Base-by-base conservation (phyloP, 352 stramenopile genomes). In the Phytophthora pistaciae region DNA sequence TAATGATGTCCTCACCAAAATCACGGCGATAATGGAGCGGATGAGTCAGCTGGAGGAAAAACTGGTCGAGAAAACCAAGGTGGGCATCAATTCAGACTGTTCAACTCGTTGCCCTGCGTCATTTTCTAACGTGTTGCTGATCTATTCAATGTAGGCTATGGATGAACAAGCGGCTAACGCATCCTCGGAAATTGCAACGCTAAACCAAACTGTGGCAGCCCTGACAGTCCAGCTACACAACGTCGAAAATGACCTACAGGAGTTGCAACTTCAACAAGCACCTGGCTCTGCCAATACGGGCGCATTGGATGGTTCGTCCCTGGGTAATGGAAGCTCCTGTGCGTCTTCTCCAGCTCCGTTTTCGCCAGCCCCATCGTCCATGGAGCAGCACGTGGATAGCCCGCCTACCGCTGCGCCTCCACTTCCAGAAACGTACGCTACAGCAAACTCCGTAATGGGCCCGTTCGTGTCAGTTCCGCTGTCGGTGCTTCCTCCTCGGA, bases 401-500 rank as follows among this genome's bases (percentile, higher is more conserved):
- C 46, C 71, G 27, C 56, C 70, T 25, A 58, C 60, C 31, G 44
- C 75, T 49, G 66, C 69, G 11, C 71, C 73, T 27, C 61, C 76
- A 16, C 75, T 78, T 46, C 79, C 72, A 20, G 78, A 86, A 61
- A 59, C 69, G 14, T 93, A 91, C 53, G 61, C 79, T 4, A 70
- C 81, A 3, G 65, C 77, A 21, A 84, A 82, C 16, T 91, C 85
- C 6, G 76, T 85, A 7, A 79, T 93, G 64, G 86, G 86, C 3
- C 86, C 88, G 10, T 95, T 96, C 36, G 90, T 95, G 6, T 96
- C 88, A 0, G 90, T 96, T 3, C 89, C 89, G 5, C 81, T 93
- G 79, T 94, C 90, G 0, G 84, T 95, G 18, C 79, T 96, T n/a
- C 90, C 90, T 33, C 90, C 88, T 48, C 74, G 88, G 56, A 95